Evolutionary conservation across 1,284 basidiomycete species (phyloP).

Genomic region (Apiotrichum laibachii): DNA sequence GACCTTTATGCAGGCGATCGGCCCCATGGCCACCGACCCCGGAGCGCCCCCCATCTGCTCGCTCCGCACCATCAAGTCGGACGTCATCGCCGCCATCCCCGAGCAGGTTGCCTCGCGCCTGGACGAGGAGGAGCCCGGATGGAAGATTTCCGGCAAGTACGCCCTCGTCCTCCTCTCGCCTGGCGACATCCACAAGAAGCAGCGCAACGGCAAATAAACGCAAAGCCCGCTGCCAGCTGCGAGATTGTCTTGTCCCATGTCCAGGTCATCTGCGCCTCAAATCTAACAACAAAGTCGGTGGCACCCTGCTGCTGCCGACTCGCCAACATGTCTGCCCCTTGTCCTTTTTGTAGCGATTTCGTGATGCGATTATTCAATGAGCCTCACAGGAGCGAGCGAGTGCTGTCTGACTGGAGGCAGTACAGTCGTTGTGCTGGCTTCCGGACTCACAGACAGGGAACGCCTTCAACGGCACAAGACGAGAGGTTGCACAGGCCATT

Average conservation of each 20-base stretch:
- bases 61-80: slow-evolving; percentile 83
- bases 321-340: neutral
- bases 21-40: slow-evolving; percentile 82
- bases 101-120: slow-evolving; percentile 68
- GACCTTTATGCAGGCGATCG: slow-evolving; percentile 87
- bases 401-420: too few species aligned
- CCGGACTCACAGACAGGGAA: too few species aligned
- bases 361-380: neutral
- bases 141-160: slow-evolving; percentile 97
- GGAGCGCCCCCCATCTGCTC: slow-evolving; percentile 86
- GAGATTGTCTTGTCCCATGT: neutral
- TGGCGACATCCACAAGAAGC: slow-evolving; percentile 3
- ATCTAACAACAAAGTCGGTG: neutral
- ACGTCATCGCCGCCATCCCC: slow-evolving; percentile 66
- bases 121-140: slow-evolving; percentile 84
- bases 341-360: neutral
- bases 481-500: too few species aligned
- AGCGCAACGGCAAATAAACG: neutral
- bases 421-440: too few species aligned
- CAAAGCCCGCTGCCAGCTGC: neutral
- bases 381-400: too few species aligned
- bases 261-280: neutral
- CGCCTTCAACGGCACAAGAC: too few species aligned
- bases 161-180: slow-evolving; percentile 10
- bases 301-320: too few species aligned